These are phyloP conservation scores for Arabidopsis thaliana DNA, from an alignment of 345 rosid genomes.

Conservation along the genomic window DNA sequence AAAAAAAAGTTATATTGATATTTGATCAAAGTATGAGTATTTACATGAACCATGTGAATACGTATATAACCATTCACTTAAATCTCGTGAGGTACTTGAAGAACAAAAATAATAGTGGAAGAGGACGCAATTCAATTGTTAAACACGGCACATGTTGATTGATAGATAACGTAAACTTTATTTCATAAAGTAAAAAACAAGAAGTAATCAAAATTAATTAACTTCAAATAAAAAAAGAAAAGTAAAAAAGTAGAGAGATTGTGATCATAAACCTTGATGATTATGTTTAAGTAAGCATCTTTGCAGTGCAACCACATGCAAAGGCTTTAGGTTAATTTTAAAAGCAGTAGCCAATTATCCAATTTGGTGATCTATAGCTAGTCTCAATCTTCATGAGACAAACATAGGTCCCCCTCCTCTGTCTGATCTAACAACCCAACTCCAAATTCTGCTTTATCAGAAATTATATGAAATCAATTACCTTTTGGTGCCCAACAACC, in stretches of 20 bases:
- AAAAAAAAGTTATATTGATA: too few relatives aligned
- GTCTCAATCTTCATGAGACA: slow-evolving; percentile 34
- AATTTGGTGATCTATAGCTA: slow-evolving; percentile 24
- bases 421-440: slow-evolving; percentile 11
- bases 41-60: slow-evolving; percentile 12
- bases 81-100: slow-evolving; percentile 17
- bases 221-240: not conserved
- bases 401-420: slow-evolving; percentile 21
- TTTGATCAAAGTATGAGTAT: not conserved
- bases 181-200: slow-evolving; percentile 19
- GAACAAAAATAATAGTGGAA: not conserved
- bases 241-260: slow-evolving; percentile 18
- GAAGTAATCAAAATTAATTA: not conserved
- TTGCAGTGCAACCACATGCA: slow-evolving; percentile 45
- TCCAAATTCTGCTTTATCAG: not conserved
- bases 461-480: slow-evolving; percentile 31
- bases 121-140: slow-evolving; percentile 17
- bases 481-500: slow-evolving; percentile 36
- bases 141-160: slow-evolving; percentile 32
- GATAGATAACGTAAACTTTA: slow-evolving; percentile 32
- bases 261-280: slow-evolving; percentile 45
- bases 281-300: slow-evolving; percentile 43
- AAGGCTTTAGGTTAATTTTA: slow-evolving; percentile 26
- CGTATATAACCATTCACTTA: not conserved
- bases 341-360: slow-evolving; percentile 26